These are phyloP conservation scores for Kurtzmaniella quercitrusa DNA, from an alignment of 1,139 yeast species.

Conservation along the genomic window DNA sequence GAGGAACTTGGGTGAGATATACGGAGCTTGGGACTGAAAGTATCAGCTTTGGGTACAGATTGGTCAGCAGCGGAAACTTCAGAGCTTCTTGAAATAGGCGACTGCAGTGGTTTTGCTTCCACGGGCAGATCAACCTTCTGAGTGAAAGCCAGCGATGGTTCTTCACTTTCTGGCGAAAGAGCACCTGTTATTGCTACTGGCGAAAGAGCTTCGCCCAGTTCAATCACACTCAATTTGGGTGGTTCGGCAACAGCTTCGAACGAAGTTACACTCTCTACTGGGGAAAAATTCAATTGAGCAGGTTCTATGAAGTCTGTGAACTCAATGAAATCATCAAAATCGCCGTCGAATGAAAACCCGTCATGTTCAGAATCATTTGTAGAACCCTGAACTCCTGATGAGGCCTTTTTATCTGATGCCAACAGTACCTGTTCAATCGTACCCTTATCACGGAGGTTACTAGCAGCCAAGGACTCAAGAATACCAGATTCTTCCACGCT, in stretches of 20 bases:
- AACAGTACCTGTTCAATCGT: background rate
- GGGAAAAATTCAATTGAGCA: constrained; percentile 36
- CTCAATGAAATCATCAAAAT: constrained; percentile 44
- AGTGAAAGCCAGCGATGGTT: background rate
- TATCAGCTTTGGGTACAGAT: background rate
- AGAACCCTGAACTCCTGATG: background rate
- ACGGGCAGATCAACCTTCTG: background rate
- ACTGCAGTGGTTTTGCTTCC: background rate
- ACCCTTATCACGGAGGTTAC: background rate
- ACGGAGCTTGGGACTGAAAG: background rate
- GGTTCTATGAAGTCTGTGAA: constrained; percentile 65
- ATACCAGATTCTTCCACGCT: constrained; percentile 2
- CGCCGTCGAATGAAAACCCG: constrained; percentile 11
- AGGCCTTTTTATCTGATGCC: background rate
- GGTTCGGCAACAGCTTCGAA: background rate
- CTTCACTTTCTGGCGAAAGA: background rate
- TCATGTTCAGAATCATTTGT: background rate
- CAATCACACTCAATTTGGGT: background rate
- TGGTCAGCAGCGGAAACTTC: background rate
- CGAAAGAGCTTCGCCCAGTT: no score
- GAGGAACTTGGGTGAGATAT: background rate
- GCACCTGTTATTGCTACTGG: background rate
- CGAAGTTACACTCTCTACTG: constrained; percentile 5
- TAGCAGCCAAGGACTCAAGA: background rate
- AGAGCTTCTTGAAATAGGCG: background rate